Base-by-base conservation (phyloP, 1,139 yeast genomes). In the Yamadazyma blattariae region DNA sequence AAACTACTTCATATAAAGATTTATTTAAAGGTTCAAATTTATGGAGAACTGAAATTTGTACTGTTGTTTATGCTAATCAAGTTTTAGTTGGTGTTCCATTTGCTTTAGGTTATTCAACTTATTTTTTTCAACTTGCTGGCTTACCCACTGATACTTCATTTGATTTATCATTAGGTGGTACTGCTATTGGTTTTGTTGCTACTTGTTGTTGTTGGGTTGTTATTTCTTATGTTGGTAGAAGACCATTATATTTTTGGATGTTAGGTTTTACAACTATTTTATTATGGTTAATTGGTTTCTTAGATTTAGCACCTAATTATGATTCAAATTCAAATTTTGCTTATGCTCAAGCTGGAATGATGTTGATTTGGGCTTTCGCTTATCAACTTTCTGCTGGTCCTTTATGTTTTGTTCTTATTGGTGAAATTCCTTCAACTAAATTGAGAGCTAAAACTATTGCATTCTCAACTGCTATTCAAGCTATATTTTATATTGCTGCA, bases 201-300 rank as follows among this genome's bases (percentile, higher is more conserved):
- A 40, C 45, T 35, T 20, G 38, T 18, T 28, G 37, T 23, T 56
- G 65, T 0, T 54, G 59, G 59, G 47, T 53, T 20, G 37, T 54
- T 7, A 24, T 52, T 9, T 37, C 30, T 10, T 38, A 38, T 8
- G 47, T 48, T 30, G 59, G 59, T 11, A 47, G 59, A 42, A 41
- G 57, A 42, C 34, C 47, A n/a, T 51, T 54, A 30, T 54, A 52
- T 28, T 37, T 46, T 7, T 41, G 47, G 9, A 67, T 70, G 17
- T 35, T 44, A 8, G 23, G 39, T 7, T 36, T 43, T 16, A 41
- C 57, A 10, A 32, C 43, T 4, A 45, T 57, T 4, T 50, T 54
- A 23, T 71, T 76, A 69, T 74, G 66, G 11, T 57, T 64, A 71
- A 48, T 33, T 31, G 69, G 68, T 27, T 59, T 65, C n/a, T 55